Evolutionary conservation across 2,329 filamentous ascomycete genomes (phyloP).

Genomic region (Chrysosporium keratinophilum): DNA sequence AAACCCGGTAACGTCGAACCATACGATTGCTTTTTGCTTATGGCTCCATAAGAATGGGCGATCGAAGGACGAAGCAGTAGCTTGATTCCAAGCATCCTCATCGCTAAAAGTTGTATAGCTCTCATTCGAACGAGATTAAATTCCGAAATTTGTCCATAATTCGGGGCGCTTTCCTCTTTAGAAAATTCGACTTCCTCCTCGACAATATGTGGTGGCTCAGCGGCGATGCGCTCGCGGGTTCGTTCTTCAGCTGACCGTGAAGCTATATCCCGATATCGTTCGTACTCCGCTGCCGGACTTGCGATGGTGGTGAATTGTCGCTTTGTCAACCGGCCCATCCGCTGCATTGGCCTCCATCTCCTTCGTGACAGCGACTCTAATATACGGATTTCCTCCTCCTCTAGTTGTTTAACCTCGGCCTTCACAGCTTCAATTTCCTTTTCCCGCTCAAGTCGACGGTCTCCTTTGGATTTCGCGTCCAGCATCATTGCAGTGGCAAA

Average conservation of each 20-base stretch:
- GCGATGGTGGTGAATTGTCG: conserved; percentile 20
- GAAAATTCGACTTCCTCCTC: neutral
- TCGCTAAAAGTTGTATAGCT: conserved; percentile 31
- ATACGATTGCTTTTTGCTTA: conserved; percentile 25
- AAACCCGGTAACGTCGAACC: conserved; percentile 25
- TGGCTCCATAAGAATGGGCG: conserved; percentile 30
- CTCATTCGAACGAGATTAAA: conserved; percentile 23
- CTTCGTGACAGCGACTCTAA: conserved; percentile 24
- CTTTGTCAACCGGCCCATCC: neutral
- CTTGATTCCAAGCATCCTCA: conserved; percentile 32
- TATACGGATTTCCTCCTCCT: conserved; percentile 32
- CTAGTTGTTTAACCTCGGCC: conserved; percentile 32
- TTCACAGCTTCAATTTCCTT: conserved; percentile 36
- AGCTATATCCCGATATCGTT: conserved; percentile 1
- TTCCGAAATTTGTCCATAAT: conserved; percentile 15
- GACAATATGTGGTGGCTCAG: neutral
- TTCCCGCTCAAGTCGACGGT: conserved; percentile 32
- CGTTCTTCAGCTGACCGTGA: neutral
- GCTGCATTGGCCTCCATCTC: conserved; percentile 16
- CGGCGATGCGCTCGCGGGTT: neutral
- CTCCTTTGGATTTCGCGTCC: conserved; percentile 33
- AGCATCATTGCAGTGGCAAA: conserved; percentile 34
- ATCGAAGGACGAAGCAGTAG: conserved; percentile 32
- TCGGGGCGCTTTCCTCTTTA: neutral
- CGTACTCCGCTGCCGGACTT: conserved; percentile 13